Evolutionary conservation across 305 asterid species (phyloP), one percentile per base, ranked within the genome.

Genomic region (Fraxinus sp.): DNA sequence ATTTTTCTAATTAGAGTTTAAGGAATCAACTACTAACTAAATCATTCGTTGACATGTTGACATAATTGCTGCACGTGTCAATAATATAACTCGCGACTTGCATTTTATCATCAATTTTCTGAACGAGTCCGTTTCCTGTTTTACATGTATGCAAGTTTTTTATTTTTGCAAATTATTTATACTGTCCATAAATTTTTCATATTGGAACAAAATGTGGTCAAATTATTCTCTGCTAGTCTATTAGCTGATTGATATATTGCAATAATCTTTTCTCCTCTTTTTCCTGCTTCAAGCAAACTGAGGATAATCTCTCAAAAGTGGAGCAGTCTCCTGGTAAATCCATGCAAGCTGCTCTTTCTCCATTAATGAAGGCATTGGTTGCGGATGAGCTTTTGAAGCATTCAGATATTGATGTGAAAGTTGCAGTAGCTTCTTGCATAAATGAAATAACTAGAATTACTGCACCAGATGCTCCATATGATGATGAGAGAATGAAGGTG

Each of bases 291-390:
- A 68, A 96, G 99, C 87, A 82, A 85, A 90, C 86, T 62, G 97
- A 90, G 88, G 86, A 76, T 44, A 89, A 85, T 79, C 87, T 96
- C 73, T 82, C 94, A 59, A 92, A 89, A 88, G 95, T 94, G 86
- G 99, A 96, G 90, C 99, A 96, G 84, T 93, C 99, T 70, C 98
- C 99, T 24, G 81, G 90, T 77, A 85, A 89, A 79, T 90, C 99
- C 81, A 89, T 91, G 94, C 93, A 84, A 85, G 77, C 57, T 85
- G 91, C 94, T 49, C 93, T 96, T 82, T 81, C 91, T 86, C 93
- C 97, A 24, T 84, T 92, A 76, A 86, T 86, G 88, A 85, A 80
- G 26, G 92, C 95, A 44, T 88, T 96, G 88, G 92, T 90, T 4
- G 82, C 82, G 3, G 94, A 90, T 72, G 90, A 86, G 83, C 92